A percentile compares a stretch with the other conserved stretches of the same genome.
Evolutionary conservation across 768 basidiomycete species (phyloP).

Genomic region (Cubamyces sp.): DNA sequence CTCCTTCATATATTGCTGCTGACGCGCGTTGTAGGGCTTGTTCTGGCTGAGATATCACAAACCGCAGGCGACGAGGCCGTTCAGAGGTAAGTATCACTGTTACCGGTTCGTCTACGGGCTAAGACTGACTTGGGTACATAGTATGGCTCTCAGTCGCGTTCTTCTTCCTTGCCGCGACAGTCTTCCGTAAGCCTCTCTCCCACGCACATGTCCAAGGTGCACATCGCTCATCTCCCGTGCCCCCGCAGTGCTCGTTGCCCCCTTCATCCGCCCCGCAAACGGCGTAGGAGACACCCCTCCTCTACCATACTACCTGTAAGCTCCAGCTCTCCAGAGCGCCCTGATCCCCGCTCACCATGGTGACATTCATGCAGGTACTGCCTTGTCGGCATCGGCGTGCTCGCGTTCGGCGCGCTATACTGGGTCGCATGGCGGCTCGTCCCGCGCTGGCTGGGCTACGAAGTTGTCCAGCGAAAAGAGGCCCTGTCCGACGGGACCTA

Average conservation of each 20-base stretch:
- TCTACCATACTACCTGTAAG: conserved; percentile 22
- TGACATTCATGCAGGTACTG: conserved; percentile 21
- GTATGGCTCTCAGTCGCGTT: conserved; percentile 11
- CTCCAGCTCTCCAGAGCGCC: no score
- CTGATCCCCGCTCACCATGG: not conserved
- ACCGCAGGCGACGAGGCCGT: conserved; percentile 54
- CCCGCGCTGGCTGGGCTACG: conserved; percentile 51
- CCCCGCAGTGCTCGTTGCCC: conserved; percentile 50
- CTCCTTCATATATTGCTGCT: not conserved
- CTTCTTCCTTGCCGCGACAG: conserved; percentile 39
- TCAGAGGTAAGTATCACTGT: conserved; percentile 39
- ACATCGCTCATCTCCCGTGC: no score
- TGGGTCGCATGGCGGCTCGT: conserved; percentile 58
- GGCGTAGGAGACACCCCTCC: conserved; percentile 62
- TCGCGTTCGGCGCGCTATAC: conserved; percentile 37
- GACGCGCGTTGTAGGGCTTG: conserved; percentile 37
- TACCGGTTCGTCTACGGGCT: conserved; percentile 46
- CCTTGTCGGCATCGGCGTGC: conserved; percentile 34
- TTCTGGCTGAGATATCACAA: conserved; percentile 57
- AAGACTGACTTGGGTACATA: not conserved
- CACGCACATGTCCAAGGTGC: not conserved
- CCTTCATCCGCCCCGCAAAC: conserved; percentile 57
- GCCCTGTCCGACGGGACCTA: conserved; percentile 54
- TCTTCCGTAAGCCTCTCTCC: conserved; percentile 48
- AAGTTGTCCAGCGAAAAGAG: conserved; percentile 51